These are phyloP conservation scores for Penicillium canescens DNA, from an alignment of 495 filamentous ascomycete species.

Conservation along the genomic window DNA sequence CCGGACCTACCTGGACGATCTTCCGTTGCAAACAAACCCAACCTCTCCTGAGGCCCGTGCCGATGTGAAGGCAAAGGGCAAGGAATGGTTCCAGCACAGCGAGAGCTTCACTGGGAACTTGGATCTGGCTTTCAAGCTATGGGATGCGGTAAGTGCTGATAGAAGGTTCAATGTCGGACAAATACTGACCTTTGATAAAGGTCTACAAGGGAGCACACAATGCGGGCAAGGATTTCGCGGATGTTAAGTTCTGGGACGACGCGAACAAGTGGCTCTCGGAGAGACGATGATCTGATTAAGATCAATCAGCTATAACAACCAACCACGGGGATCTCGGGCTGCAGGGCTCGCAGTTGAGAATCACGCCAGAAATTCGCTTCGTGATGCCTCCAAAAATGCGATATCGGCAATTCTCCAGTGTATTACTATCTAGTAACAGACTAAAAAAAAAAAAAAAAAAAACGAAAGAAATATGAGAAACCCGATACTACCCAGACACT, in stretches of 20 bases:
- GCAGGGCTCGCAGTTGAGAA: constrained; percentile 5
- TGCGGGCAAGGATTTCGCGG: constrained; percentile 62
- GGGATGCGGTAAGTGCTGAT: constrained; percentile 65
- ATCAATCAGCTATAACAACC: constrained; percentile 15
- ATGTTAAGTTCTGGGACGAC: constrained; percentile 62
- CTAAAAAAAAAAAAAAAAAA: constrained; percentile 12
- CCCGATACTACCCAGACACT: background rate
- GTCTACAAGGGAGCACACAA: constrained; percentile 66
- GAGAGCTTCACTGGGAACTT: constrained; percentile 75
- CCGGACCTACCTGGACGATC: constrained; percentile 89
- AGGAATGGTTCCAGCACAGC: constrained; percentile 73
- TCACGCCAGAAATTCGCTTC: background rate
- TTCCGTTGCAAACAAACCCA: constrained; percentile 53
- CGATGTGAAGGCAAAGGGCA: constrained; percentile 63
- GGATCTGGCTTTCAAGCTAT: constrained; percentile 76
- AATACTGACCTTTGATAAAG: constrained; percentile 32
- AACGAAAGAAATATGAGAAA: background rate
- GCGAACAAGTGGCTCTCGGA: constrained; percentile 64
- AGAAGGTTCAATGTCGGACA: background rate
- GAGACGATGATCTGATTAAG: constrained; percentile 39
- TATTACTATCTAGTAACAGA: constrained; percentile 32
- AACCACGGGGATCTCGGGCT: constrained; percentile 13
- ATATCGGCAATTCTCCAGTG: constrained; percentile 19
- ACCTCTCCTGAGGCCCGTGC: constrained; percentile 60
- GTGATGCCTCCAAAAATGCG: background rate